These are phyloP conservation scores for Colletotrichum sp. DNA, from an alignment of 2,329 filamentous ascomycete genomes.

Conservation along the genomic window DNA sequence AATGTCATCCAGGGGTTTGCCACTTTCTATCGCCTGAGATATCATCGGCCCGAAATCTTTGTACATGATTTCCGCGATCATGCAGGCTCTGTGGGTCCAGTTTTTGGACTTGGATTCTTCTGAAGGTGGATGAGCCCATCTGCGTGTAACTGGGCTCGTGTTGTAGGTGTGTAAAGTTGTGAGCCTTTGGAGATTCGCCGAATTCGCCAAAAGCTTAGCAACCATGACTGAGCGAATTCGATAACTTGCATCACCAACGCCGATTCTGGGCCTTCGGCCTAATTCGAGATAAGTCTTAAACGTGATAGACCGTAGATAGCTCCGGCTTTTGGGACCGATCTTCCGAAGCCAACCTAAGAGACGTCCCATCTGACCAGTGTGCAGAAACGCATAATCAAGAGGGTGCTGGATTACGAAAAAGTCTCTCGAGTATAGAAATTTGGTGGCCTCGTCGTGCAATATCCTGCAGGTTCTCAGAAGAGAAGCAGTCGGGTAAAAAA, in stretches of 20 bases:
- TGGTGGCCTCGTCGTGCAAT: neutral
- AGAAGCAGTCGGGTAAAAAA: neutral
- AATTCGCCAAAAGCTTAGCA: neutral
- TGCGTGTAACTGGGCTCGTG: accelerated
- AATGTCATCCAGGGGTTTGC: neutral
- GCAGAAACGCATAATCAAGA: accelerated
- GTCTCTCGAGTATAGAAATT: neutral
- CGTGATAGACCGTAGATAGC: neutral
- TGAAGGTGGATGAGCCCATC: neutral
- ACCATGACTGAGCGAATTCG: neutral
- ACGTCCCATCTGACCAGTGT: neutral
- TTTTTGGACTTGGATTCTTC: neutral
- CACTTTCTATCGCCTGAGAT: neutral
- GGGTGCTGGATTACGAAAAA: neutral
- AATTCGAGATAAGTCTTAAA: neutral
- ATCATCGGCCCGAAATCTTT: neutral
- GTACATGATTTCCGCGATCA: neutral
- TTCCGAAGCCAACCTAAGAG: neutral
- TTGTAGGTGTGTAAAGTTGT: neutral
- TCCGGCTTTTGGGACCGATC: neutral
- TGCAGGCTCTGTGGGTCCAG: neutral
- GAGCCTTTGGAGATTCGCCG: neutral
- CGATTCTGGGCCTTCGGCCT: accelerated
- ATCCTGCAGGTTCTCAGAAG: neutral
- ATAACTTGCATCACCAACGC: neutral